These are phyloP conservation scores for Corrigiola litoralis DNA, from an alignment of 179 eudicot species.

Conservation along the genomic window DNA sequence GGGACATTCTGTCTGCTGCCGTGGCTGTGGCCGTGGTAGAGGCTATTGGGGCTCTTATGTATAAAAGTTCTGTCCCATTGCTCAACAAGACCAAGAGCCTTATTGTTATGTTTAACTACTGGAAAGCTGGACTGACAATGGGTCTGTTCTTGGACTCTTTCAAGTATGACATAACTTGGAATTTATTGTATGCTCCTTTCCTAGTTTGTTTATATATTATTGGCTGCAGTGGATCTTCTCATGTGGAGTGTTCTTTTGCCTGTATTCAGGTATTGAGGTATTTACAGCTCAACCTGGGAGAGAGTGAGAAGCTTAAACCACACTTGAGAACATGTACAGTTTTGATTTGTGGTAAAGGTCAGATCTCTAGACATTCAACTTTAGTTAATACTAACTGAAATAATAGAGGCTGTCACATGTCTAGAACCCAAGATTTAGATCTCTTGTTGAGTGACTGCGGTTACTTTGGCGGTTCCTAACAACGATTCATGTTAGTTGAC, in stretches of 20 bases:
- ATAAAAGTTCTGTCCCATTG: slow-evolving; percentile 48
- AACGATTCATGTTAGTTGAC: no score
- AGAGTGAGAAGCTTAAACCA: slow-evolving; percentile 2
- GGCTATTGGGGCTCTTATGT: slow-evolving; percentile 92
- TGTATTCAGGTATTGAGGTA: slow-evolving; percentile 25
- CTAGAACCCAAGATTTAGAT: no score
- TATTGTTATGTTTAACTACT: slow-evolving; percentile 69
- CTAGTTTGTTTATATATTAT: no score
- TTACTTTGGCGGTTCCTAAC: no score
- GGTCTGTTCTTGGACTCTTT: slow-evolving; percentile 95
- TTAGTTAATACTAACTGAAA: no score
- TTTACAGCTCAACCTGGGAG: background rate
- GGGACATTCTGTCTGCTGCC: slow-evolving; percentile 92
- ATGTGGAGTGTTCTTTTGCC: slow-evolving; percentile 1
- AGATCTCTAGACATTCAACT: background rate
- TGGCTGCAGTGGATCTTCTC: background rate
- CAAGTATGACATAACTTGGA: slow-evolving; percentile 43
- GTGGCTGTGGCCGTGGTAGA: slow-evolving; percentile 83
- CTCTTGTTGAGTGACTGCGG: no score
- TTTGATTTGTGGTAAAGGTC: background rate
- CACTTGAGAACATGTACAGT: slow-evolving; percentile 1
- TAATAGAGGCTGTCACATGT: no score
- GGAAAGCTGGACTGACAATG: slow-evolving; percentile 81
- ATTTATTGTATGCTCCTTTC: background rate
- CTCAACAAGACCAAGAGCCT: slow-evolving; percentile 35